A percentile compares a stretch with the other conserved stretches of the same genome.
These are phyloP conservation scores for Huiozyma sinensis DNA, from an alignment of 805 yeast genomes.

Conservation along the genomic window DNA sequence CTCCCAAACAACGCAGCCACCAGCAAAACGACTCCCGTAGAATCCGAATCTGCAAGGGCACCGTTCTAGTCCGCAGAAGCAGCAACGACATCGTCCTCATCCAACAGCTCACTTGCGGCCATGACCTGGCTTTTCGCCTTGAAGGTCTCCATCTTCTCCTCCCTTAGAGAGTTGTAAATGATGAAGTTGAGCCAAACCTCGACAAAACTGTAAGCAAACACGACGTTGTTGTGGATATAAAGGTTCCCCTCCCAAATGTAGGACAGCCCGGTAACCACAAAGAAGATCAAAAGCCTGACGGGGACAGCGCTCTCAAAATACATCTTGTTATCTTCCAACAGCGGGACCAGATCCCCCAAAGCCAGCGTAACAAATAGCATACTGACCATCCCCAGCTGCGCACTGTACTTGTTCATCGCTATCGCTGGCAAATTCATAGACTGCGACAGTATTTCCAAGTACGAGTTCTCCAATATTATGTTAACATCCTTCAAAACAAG, in stretches of 20 bases:
- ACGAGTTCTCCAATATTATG: conserved; percentile 34
- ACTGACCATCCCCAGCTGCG: conserved; percentile 40
- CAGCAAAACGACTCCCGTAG: no score
- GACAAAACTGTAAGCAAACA: conserved; percentile 47
- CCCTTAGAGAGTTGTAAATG: conserved; percentile 50
- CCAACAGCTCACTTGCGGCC: conserved; percentile 2
- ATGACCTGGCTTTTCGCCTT: conserved; percentile 18
- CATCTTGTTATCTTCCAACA: conserved; percentile 32
- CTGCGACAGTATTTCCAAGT: conserved; percentile 42
- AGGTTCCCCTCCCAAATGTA: conserved; percentile 35
- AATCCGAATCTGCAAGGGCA: no score
- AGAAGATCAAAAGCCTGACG: conserved; percentile 39
- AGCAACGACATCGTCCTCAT: no score
- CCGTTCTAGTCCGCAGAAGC: no score
- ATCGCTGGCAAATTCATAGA: conserved; percentile 43
- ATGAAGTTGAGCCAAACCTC: conserved; percentile 65
- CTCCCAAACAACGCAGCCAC: no score
- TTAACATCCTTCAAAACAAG: conserved; percentile 39
- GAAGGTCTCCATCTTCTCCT: conserved; percentile 45
- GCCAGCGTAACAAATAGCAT: conserved; percentile 36
- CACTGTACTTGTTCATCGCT: conserved; percentile 27
- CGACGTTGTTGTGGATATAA: conserved; percentile 48
- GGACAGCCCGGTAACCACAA: conserved; percentile 39
- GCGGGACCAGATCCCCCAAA: conserved; percentile 48
- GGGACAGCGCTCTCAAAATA: conserved; percentile 58